Evolutionary conservation across 805 yeast genomes (phyloP), one percentile per base, ranked within the genome.

Genomic region (Candida fluviatilis): DNA sequence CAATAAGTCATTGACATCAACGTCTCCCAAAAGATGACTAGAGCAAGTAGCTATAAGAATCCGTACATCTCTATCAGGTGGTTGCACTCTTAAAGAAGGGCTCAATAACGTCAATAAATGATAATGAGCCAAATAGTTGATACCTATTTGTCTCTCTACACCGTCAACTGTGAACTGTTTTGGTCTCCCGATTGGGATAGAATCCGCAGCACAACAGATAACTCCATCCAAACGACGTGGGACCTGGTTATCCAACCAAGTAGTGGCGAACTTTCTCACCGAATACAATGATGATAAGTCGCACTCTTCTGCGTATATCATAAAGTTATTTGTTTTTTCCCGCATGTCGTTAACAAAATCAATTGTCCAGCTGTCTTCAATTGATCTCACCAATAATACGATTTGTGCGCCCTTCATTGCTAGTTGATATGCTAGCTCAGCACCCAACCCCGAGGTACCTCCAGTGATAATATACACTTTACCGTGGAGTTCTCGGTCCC

Each of bases 401-500:
- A 91, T 50, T 56, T 93, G 98, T 0, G 98, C 97, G 3, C 99
- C 99, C 36, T 77, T 62, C 0, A 48, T 39, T 0, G 97, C 97
- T 50, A 93, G 57, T 23, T 89, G 89, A 26, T 71, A 68, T 0
- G 78, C 93, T 3, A 85, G 73, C 3, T 77, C 74, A 0, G 91
- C 83, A 0, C 99, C 99, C 43, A 88, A 57, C 0, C 98, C 97
- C 1, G 95, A 75, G 0, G 98, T 91, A 2, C 95, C 99, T n/a
- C 99, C 99, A 0, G 93, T 84, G 5, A 86, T 71, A 15, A 85
- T 66, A 50, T 71, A 84, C 4, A 90, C 98, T 52, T 81, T 80
- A 1, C 98, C 97, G 55, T 93, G 96, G 56, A 91, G 62, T 47
- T 89, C 90, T 42, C 97, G 72, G 44, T 87, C 95, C 96, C 96